phyloP scores from a whole-genome alignment of 1,139 yeast genomes.

The Debaryomyces psychrophilus region DNA sequence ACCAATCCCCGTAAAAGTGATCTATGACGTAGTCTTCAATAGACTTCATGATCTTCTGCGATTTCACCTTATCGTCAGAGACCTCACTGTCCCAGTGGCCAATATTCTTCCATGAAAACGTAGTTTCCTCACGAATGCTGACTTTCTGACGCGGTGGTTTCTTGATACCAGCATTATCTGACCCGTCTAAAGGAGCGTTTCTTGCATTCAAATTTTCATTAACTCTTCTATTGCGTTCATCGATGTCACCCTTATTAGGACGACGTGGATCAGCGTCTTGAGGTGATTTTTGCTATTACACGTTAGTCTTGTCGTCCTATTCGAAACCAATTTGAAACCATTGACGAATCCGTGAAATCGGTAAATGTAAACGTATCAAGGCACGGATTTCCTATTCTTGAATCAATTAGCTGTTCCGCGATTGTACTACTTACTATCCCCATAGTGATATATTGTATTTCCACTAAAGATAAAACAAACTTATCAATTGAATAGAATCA shows the following conservation, averaged over 20 bases:
- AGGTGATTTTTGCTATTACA: conserved; percentile 11
- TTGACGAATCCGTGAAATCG: neutral
- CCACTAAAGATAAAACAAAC: conserved; percentile 5
- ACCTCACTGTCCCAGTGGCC: conserved; percentile 42
- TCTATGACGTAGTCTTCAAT: conserved; percentile 66
- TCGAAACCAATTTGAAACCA: neutral
- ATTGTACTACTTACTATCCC: conserved; percentile 7
- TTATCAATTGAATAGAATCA: conserved; percentile 7
- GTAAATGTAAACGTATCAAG: neutral
- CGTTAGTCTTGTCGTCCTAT: conserved; percentile 5
- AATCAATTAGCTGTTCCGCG: neutral
- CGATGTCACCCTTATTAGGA: conserved; percentile 34
- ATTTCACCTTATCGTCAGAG: conserved; percentile 28
- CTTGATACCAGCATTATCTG: conserved; percentile 16
- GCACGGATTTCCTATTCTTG: neutral
- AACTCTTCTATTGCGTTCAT: conserved; percentile 32
- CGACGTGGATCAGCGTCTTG: conserved; percentile 11
- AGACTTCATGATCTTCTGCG: conserved; percentile 29
- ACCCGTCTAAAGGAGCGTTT: conserved; percentile 31
- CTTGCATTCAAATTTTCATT: conserved; percentile 12
- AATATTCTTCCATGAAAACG: conserved; percentile 46
- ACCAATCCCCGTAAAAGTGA: conserved; percentile 71
- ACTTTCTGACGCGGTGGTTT: conserved; percentile 22
- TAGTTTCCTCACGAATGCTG: conserved; percentile 33
- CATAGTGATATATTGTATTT: conserved; percentile 8